A percentile compares a stretch with the other conserved stretches of the same genome.
These are phyloP conservation scores for Globisporangium yorkense DNA, from an alignment of 352 stramenopile species.

Conservation along the genomic window DNA sequence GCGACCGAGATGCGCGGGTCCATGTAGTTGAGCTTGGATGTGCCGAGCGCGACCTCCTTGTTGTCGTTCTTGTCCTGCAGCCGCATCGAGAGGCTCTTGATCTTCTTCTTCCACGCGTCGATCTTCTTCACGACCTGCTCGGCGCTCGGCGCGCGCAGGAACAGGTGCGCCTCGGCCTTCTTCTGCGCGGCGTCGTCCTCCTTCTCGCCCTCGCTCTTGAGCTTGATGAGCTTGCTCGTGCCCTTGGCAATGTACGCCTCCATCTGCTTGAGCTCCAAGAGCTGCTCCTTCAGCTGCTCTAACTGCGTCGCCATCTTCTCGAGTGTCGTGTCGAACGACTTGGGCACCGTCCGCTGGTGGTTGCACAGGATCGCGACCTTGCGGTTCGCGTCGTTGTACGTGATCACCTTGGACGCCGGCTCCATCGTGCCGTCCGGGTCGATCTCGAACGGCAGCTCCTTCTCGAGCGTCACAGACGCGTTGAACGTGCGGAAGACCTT, in stretches of 20 bases:
- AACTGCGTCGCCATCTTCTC: slow-evolving; percentile 94
- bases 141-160: slow-evolving; percentile 85
- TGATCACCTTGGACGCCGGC: slow-evolving; percentile 89
- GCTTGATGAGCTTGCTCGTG: slow-evolving; percentile 86
- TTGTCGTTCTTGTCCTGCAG: slow-evolving; percentile 99
- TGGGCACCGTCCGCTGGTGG: slow-evolving; percentile 98
- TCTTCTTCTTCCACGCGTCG: slow-evolving; percentile 93
- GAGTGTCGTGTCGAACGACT: slow-evolving; percentile 93
- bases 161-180: slow-evolving; percentile 93
- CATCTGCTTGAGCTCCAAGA: slow-evolving; percentile 94
- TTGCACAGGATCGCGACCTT: slow-evolving; percentile 99
- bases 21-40: slow-evolving; percentile 99
- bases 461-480: slow-evolving; percentile 97
- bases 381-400: slow-evolving; percentile 99
- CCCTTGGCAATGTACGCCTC: slow-evolving; percentile 81
- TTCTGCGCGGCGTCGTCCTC: slow-evolving; percentile 82
- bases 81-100: slow-evolving; percentile 86
- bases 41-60: slow-evolving; percentile 98
- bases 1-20: slow-evolving; percentile 99
- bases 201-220: slow-evolving; percentile 87
- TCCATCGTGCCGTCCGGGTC: slow-evolving; percentile 62
- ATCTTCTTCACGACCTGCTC: slow-evolving; percentile 96
- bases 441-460: slow-evolving; percentile 86
- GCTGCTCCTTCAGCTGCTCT: slow-evolving; percentile 91
- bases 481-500: slow-evolving; percentile 99